Evolutionary conservation across 441 rosid genomes (phyloP).

Genomic region (Brassica hybrid): DNA sequence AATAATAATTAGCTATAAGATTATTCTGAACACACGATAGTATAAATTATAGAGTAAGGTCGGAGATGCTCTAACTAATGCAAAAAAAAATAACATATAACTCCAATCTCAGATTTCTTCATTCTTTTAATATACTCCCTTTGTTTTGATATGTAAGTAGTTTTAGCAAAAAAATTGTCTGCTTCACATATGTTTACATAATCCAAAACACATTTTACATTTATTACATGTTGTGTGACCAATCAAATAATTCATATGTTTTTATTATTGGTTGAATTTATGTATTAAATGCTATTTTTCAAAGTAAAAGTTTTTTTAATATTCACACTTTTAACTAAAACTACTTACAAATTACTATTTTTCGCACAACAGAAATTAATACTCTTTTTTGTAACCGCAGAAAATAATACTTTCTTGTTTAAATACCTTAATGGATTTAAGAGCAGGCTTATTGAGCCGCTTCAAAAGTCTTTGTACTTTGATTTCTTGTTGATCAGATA

Average conservation of each 20-base stretch:
- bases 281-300: too few relatives aligned
- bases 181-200: too few relatives aligned
- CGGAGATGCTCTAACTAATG: background rate
- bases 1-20: background rate
- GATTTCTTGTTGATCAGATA: conserved; percentile 21
- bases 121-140: background rate
- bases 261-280: too few relatives aligned
- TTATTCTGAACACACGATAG: background rate
- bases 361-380: background rate
- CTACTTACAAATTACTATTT: background rate
- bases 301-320: too few relatives aligned
- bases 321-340: too few relatives aligned
- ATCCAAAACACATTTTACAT: too few relatives aligned
- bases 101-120: background rate
- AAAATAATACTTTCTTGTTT: background rate
- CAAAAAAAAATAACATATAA: background rate
- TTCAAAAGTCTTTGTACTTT: conserved; percentile 51
- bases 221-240: too few relatives aligned
- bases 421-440: conserved; percentile 52
- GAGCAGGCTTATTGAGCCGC: conserved; percentile 52
- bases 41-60: background rate
- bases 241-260: too few relatives aligned
- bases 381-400: background rate
- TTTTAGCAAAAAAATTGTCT: too few relatives aligned
- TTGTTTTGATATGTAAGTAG: too few relatives aligned